Percentiles rank a stretch among this genome's conserved stretches.
Evolutionary conservation across 768 basidiomycete species (phyloP).

Genomic region (Auricularia cornea): DNA sequence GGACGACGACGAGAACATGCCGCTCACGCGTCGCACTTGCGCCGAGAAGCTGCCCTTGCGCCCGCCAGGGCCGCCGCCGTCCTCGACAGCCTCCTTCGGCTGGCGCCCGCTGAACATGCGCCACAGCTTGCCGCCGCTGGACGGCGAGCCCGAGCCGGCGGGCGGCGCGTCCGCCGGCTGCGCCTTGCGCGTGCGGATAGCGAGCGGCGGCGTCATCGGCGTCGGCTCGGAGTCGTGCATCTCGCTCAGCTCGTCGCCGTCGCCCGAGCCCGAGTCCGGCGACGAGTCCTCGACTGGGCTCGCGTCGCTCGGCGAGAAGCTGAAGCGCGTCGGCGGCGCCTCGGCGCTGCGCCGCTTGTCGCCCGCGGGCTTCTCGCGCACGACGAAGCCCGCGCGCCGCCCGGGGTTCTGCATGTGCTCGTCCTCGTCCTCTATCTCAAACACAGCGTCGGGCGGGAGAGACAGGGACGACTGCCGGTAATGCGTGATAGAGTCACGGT

Average conservation of each 20-base stretch:
- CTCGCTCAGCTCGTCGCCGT: not conserved
- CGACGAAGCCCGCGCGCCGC: not conserved
- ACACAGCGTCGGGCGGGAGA: conserved; percentile 22
- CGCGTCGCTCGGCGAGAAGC: not conserved
- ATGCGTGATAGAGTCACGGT: not conserved
- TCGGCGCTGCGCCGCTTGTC: not conserved
- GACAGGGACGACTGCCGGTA: conserved; percentile 13
- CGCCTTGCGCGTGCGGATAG: not conserved
- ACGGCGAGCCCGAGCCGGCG: not conserved
- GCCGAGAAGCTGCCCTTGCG: not conserved
- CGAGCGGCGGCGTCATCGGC: too few relatives aligned
- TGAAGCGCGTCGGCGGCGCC: not conserved
- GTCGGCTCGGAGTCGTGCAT: too few relatives aligned
- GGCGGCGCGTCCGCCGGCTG: not conserved
- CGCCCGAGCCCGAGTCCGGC: not conserved
- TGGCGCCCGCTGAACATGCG: not conserved
- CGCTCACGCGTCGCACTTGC: not conserved
- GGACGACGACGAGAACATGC: not conserved
- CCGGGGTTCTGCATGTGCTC: not conserved
- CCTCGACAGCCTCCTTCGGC: not conserved
- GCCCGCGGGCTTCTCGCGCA: not conserved
- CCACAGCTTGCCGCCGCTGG: not conserved
- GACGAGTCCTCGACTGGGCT: not conserved
- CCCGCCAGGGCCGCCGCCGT: not conserved
- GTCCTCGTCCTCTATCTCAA: conserved; percentile 28